Percentiles rank a stretch among this genome's conserved stretches.
These are phyloP conservation scores for Pseudopithomyces maydicus DNA, from an alignment of 2,329 filamentous ascomycete species.

Conservation along the genomic window DNA sequence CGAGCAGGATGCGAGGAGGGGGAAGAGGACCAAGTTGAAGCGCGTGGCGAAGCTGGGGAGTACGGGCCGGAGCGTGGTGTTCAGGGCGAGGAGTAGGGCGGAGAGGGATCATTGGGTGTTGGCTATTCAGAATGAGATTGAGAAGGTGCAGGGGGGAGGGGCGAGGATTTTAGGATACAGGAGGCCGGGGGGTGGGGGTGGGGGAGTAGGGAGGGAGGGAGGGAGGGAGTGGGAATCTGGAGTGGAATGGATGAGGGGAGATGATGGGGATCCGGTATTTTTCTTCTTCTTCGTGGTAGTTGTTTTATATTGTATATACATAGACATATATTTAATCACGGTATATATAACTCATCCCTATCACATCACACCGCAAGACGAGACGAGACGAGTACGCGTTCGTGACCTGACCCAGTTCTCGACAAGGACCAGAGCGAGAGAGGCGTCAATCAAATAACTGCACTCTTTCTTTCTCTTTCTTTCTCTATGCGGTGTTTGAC, in stretches of 20 bases:
- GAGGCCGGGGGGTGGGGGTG: slow-evolving; percentile 18
- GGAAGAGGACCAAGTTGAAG: slow-evolving; percentile 58
- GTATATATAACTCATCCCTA: no score
- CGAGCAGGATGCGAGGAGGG: slow-evolving; percentile 37
- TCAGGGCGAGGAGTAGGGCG: slow-evolving; percentile 66
- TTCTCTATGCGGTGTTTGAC: no score
- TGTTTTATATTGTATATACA: no score
- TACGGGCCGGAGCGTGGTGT: slow-evolving; percentile 67
- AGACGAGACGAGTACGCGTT: no score
- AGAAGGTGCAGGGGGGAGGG: slow-evolving; percentile 56
- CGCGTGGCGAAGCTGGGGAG: slow-evolving; percentile 65
- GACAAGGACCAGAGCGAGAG: no score
- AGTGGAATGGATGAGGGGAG: background rate
- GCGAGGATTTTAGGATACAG: slow-evolving; percentile 52
- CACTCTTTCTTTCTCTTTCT: no score
- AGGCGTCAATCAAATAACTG: no score
- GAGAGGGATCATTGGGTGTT: slow-evolving; percentile 73
- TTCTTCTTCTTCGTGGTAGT: no score
- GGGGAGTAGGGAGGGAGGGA: background rate
- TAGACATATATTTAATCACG: no score
- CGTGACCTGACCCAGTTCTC: no score
- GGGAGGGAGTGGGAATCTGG: background rate
- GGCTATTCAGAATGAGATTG: slow-evolving; percentile 69
- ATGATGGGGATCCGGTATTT: no score
- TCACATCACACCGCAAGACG: no score